Evolutionary conservation across 108 stramenopile species (phyloP).

Genomic region (Nitzschia palea): DNA sequence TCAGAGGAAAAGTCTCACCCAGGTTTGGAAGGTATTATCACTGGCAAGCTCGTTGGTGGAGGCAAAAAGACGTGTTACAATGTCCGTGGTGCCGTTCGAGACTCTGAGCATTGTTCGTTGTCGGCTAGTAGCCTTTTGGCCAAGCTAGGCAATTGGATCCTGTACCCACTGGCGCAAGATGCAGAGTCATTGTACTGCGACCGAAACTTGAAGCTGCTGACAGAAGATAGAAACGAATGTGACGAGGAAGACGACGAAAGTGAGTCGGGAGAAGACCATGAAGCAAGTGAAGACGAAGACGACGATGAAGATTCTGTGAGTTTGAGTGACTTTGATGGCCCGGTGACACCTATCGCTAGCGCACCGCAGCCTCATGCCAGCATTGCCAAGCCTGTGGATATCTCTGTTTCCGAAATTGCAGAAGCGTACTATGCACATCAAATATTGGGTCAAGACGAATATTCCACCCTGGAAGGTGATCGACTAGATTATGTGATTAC

Average conservation of each 20-base stretch:
- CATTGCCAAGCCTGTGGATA: constrained; percentile 17
- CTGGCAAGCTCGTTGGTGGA: constrained; percentile 45
- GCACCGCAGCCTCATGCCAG: background rate
- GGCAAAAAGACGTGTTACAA: constrained; percentile 2
- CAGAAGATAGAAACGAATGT: constrained; percentile 5
- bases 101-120: background rate
- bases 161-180: constrained; percentile 26
- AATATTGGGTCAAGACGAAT: constrained; percentile 20
- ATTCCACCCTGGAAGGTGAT: constrained; percentile 19
- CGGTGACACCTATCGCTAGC: background rate
- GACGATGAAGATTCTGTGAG: constrained; percentile 16
- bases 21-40: constrained; percentile 9
- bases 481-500: constrained; percentile 74
- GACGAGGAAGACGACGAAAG: constrained; percentile 14
- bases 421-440: constrained; percentile 54
- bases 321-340: constrained; percentile 17
- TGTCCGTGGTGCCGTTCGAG: background rate
- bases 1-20: background rate
- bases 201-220: constrained; percentile 1
- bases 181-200: constrained; percentile 7
- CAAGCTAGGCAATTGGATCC: constrained; percentile 31
- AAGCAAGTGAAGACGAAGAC: background rate
- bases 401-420: constrained; percentile 39
- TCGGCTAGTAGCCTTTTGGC: constrained; percentile 9
- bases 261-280: constrained; percentile 24